Percentiles rank a stretch among this genome's conserved stretches.
Conservation (phyloP, 768 basidiomycete species). For the Leccinum boreale region DNA sequence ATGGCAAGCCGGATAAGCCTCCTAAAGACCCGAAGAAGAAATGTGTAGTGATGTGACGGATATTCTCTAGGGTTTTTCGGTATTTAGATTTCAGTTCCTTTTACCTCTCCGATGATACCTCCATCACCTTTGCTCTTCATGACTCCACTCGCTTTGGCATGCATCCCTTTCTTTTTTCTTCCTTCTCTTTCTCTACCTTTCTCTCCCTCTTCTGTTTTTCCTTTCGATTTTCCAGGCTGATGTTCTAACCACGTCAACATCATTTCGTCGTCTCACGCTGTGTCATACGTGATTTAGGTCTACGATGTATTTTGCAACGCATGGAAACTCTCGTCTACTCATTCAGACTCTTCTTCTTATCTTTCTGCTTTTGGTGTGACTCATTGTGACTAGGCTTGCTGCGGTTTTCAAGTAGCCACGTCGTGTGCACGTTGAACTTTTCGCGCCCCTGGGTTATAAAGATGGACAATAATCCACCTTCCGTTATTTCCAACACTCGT, state of each 20-base stretch:
- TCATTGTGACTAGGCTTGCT: constrained; percentile 6
- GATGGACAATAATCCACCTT: background rate
- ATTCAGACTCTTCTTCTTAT: constrained; percentile 5
- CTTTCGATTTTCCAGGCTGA: constrained; percentile 31
- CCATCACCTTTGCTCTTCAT: constrained; percentile 33
- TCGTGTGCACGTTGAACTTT: constrained; percentile 11
- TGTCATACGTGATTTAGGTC: constrained; percentile 40
- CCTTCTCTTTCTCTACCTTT: background rate
- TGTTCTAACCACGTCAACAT: constrained; percentile 32
- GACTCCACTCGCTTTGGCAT: constrained; percentile 25
- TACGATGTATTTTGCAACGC: constrained; percentile 38
- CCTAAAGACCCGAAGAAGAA: constrained; percentile 49
- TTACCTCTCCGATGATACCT: constrained; percentile 87
- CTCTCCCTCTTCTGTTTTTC: constrained; percentile 19
- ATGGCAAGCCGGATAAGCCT: constrained; percentile 39
- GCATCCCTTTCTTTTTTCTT: constrained; percentile 16
- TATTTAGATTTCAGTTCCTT: constrained; percentile 62
- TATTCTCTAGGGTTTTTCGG: constrained; percentile 55
- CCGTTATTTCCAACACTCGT: background rate
- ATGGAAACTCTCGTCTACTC: constrained; percentile 29
- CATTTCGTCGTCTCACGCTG: constrained; percentile 35
- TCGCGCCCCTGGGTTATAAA: constrained; percentile 8
- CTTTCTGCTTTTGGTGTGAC: constrained; percentile 3
- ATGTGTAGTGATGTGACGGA: constrained; percentile 79
- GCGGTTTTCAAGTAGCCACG: constrained; percentile 20